Conservation (phyloP, 257 asterid species). For the Fraxinus cuspidata region DNA sequence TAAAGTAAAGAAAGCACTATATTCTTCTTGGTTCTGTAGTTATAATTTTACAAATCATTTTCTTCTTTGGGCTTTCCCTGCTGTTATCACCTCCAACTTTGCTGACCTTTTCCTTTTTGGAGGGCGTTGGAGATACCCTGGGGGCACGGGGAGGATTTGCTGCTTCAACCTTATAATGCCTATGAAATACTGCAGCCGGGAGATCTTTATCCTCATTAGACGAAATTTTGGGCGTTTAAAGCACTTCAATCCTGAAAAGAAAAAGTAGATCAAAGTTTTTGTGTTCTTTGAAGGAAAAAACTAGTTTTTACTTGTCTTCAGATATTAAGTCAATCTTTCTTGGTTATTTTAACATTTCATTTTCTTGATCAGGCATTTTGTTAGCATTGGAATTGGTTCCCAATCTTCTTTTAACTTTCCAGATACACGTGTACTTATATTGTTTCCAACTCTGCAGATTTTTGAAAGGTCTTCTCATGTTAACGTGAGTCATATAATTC, state of each 20-base stretch:
- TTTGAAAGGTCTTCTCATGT: slow-evolving; percentile 84
- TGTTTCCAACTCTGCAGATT: slow-evolving; percentile 56
- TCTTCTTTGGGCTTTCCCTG: background rate
- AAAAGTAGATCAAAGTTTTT: background rate
- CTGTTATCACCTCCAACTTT: background rate
- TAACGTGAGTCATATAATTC: slow-evolving; percentile 91
- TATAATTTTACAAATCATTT: background rate
- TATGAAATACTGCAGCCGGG: too few species aligned
- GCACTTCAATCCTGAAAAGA: background rate
- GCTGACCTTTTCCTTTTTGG: background rate
- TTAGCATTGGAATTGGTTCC: background rate
- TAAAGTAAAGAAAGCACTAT: background rate
- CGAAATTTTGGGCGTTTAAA: background rate
- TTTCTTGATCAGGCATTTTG: background rate
- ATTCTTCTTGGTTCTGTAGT: background rate
- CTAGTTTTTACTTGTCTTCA: background rate
- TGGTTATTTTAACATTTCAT: background rate
- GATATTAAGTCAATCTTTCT: background rate
- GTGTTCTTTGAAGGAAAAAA: background rate
- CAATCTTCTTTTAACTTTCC: slow-evolving; percentile 3
- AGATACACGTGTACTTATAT: slow-evolving; percentile 2
- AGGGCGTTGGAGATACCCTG: background rate
- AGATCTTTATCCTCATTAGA: background rate
- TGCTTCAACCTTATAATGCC: too few species aligned
- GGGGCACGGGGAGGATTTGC: background rate